Conservation (phyloP, 768 basidiomycete species). For the Agrocybe praecox region DNA sequence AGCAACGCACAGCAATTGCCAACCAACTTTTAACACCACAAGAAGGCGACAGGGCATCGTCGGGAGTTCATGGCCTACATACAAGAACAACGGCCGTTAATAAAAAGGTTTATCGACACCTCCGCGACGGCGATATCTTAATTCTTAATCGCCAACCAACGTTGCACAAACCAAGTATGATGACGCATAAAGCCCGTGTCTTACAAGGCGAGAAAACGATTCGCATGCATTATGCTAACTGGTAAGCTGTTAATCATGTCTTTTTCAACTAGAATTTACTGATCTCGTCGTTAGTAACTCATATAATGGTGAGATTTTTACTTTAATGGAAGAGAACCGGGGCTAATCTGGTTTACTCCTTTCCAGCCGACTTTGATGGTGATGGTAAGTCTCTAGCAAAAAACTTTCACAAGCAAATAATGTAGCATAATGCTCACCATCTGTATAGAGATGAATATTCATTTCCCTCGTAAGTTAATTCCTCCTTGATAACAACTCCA, state of each 20-base stretch:
- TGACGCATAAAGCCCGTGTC: constrained; percentile 93
- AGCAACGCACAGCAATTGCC: constrained; percentile 93
- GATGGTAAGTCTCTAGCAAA: constrained; percentile 26
- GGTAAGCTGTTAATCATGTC: constrained; percentile 51
- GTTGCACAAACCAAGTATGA: constrained; percentile 99
- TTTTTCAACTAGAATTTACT: constrained; percentile 12
- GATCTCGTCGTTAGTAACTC: constrained; percentile 70
- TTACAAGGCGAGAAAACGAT: constrained; percentile 97
- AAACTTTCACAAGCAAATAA: not conserved
- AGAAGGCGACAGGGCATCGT: constrained; percentile 60
- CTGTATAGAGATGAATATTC: constrained; percentile 93
- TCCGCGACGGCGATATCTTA: constrained; percentile 92
- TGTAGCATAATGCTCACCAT: not conserved
- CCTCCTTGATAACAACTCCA: constrained; percentile 1
- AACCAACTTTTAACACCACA: constrained; percentile 93
- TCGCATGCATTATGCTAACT: constrained; percentile 99
- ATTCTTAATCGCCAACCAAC: constrained; percentile 98
- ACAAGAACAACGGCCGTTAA: constrained; percentile 83
- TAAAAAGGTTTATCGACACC: constrained; percentile 97
- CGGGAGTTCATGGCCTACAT: constrained; percentile 56
- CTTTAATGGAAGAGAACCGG: not conserved
- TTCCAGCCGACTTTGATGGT: constrained; percentile 32
- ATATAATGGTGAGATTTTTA: constrained; percentile 75
- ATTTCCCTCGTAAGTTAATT: constrained; percentile 84
- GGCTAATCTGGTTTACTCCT: constrained; percentile 17